phyloP scores from a whole-genome alignment of 352 stramenopile genomes.

The Phytophthora constricta region DNA sequence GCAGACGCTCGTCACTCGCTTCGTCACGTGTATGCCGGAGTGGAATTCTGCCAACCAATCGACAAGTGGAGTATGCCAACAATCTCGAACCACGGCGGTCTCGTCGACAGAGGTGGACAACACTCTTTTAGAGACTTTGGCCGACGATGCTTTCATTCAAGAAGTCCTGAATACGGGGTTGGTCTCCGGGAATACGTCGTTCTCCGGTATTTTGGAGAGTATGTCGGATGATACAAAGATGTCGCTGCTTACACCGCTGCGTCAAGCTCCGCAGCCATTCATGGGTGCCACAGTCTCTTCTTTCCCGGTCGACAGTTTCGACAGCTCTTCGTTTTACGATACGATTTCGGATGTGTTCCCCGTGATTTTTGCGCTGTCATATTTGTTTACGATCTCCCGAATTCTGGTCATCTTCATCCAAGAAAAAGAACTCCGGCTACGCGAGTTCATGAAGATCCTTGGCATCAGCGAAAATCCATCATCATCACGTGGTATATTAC shows the following conservation, averaged over 20 bases:
- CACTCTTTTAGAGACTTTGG: slow-evolving; percentile 40
- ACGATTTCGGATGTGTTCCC: slow-evolving; percentile 62
- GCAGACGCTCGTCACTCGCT: slow-evolving; percentile 67
- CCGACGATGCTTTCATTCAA: slow-evolving; percentile 54
- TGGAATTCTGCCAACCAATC: slow-evolving; percentile 48
- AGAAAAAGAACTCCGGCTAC: slow-evolving; percentile 91
- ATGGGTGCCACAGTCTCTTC: slow-evolving; percentile 37
- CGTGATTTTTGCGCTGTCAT: slow-evolving; percentile 91
- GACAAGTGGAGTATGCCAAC: slow-evolving; percentile 55
- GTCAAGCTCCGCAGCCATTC: slow-evolving; percentile 55
- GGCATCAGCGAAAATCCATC: slow-evolving; percentile 84
- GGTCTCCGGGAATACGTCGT: slow-evolving; percentile 16
- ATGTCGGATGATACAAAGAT: slow-evolving; percentile 31
- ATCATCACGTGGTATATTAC: slow-evolving; percentile 84
- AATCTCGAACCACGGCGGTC: slow-evolving; percentile 36
- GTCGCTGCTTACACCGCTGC: slow-evolving; percentile 38
- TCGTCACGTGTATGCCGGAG: slow-evolving; percentile 62
- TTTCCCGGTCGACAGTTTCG: slow-evolving; percentile 50
- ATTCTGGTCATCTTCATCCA: slow-evolving; percentile 85
- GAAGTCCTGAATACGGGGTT: slow-evolving; percentile 31
- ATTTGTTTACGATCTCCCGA: slow-evolving; percentile 86
- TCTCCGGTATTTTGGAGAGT: slow-evolving; percentile 28
- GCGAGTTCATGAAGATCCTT: slow-evolving; percentile 92
- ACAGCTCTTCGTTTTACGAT: slow-evolving; percentile 65
- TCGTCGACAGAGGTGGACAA: slow-evolving; percentile 34